phyloP scores from a whole-genome alignment of 441 rosid genomes.

The Pelargonium myrrhifolium region DNA sequence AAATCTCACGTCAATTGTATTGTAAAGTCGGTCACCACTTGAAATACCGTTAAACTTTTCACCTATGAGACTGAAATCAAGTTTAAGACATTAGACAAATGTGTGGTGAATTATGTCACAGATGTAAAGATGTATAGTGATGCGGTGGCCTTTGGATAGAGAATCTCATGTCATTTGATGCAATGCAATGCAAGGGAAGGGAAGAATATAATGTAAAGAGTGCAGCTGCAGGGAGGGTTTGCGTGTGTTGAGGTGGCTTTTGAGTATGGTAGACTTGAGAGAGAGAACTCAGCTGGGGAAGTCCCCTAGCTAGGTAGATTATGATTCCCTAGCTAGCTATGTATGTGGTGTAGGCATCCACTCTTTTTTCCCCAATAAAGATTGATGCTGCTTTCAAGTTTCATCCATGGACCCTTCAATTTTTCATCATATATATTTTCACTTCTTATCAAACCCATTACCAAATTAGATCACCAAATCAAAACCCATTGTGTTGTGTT shows the following conservation, averaged over 20 bases:
- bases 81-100: not conserved
- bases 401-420: not conserved
- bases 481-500: too few species aligned
- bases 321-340: too few species aligned
- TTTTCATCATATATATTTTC: too few species aligned
- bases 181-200: too few species aligned
- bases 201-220: constrained; percentile 39
- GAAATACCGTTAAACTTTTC: too few species aligned
- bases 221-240: constrained; percentile 65
- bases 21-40: too few species aligned
- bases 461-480: too few species aligned
- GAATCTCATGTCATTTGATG: constrained; percentile 17
- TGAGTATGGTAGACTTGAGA: constrained; percentile 29
- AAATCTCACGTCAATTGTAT: too few species aligned
- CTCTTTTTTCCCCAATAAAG: constrained; percentile 22
- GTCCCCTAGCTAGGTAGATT: constrained; percentile 34
- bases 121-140: not conserved
- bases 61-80: too few species aligned
- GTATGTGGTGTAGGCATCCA: constrained; percentile 23
- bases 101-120: not conserved
- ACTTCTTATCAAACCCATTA: too few species aligned
- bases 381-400: constrained; percentile 22
- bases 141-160: too few species aligned
- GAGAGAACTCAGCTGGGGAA: constrained; percentile 17
- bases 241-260: constrained; percentile 61